Base-by-base conservation (phyloP, 345 rosid species). In the Salix purpurea region DNA sequence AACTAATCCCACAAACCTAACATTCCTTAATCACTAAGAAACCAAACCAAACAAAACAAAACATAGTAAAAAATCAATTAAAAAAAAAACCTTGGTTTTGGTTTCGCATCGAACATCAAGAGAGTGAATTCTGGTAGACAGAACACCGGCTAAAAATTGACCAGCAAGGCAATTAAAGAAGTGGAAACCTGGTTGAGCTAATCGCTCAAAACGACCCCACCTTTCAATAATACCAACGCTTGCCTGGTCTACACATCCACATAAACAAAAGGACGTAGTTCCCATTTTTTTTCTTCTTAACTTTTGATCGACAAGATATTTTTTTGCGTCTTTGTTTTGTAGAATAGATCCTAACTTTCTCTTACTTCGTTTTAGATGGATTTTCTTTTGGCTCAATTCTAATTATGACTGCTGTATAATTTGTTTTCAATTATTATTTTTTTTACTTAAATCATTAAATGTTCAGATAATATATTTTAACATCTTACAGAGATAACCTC, bases 61-160 rank as follows among this genome's bases (percentile, higher is more conserved):
- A 42, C 11, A 5, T 1, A 56, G 60, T 21, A 1, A 28, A 30
- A 36, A 14, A 34, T 52, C 21, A 52, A 52, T 34, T 19, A 2
- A 68, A 13, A 21, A 21, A 7, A 1, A 5, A 74, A 89, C 97
- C 97, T 94, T 96, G 77, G 97, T 92, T 80, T 96, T 96, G 86
- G 98, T 96, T 76, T 96, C 98, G 83, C 92, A 87, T 48, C 89
- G 89, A 67, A 92, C 98, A 56, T 96, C 98, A 54, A 96, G 97
- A 58, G 99, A 96, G 28, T 73, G 74, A 86, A 96, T 90, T 78
- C 97, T 81, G 74, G 97, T 94, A 70, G 98, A 92, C 83, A 96
- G 94, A 73, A 94, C 67, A 19, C 97, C 99, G 72, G 98, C 91
- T 76, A 96, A 88, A 64, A 80, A 88, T 67, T 92, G 89, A 44